Evolutionary conservation across 1,284 basidiomycete species (phyloP), one percentile per base, ranked within the genome.

Genomic region (Erythrobasidium hasegawianum): DNA sequence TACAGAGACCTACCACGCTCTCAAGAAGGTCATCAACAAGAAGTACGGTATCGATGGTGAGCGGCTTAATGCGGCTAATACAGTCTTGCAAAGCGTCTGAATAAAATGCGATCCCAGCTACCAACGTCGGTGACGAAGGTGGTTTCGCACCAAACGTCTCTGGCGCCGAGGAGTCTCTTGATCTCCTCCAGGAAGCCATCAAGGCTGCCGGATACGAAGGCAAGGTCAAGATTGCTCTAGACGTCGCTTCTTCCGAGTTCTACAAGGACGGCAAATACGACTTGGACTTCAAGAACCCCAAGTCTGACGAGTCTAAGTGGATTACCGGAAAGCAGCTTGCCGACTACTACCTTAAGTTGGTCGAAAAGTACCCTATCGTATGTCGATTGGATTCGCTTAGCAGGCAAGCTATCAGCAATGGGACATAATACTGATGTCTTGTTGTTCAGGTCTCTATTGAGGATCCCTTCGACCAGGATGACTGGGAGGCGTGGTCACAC

Each of bases 251-350:
- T 20, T 98, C 95, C 78, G 96, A 99, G 81, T 98, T 99, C 85
- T 99, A 92, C 89, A 98, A 97, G 86, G 93, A 97, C 22, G 95
- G 94, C 78, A 97, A 97, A 84, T 98, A 99, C 82, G 95, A 98
- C 79, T 83, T 98, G 70, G 94, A 98, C 77, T 78, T 79, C 75
- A 93, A 98, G 86, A 97, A 97, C 86, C 89, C 95, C 79, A 96
- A 97, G 83, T 97, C 94, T 70, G 95, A 98, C 62, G 20, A 39
- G 26, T 65, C 59, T 40, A 78, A 97, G 81, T 97, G 90, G 91
- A 88, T 97, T 80, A 82, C 89, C 41, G 95, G 95, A 74, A 82
- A 84, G 70, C 85, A 98, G 82, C 91, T 99, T 73, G 94, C 92
- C 43, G 89, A 95, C 68, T 83, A 95, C 77, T 99, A 98, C 85